Evolutionary conservation across 495 filamentous ascomycete genomes (phyloP).

Genomic region (Penicillium turbatum): DNA sequence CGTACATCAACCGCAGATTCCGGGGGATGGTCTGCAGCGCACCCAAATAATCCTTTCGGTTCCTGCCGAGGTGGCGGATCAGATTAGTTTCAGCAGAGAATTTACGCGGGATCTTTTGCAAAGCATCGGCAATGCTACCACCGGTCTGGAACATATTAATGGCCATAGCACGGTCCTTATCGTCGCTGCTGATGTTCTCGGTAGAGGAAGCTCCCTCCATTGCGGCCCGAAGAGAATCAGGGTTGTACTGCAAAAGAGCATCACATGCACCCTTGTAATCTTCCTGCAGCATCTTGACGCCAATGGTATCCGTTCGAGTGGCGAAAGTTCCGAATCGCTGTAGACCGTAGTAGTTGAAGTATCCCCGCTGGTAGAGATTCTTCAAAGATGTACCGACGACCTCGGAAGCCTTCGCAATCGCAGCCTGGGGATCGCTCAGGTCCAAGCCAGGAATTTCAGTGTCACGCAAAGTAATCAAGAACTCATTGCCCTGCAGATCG

Average conservation of each 20-base stretch:
- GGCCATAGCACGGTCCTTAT: constrained; percentile 68
- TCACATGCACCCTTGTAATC: constrained; percentile 76
- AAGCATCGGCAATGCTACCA: constrained; percentile 49
- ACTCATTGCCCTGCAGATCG: constrained; percentile 83
- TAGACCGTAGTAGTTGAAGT: constrained; percentile 94
- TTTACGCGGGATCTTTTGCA: constrained; percentile 67
- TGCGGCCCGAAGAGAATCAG: constrained; percentile 47
- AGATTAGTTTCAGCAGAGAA: constrained; percentile 75
- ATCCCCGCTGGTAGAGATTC: constrained; percentile 61
- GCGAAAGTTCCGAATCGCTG: constrained; percentile 88
- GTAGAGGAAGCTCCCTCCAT: constrained; percentile 33
- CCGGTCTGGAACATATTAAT: constrained; percentile 62
- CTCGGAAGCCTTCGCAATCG: constrained; percentile 40
- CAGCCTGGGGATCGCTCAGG: constrained; percentile 34
- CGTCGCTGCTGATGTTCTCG: constrained; percentile 59
- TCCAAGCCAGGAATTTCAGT: constrained; percentile 58
- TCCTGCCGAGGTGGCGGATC: constrained; percentile 63
- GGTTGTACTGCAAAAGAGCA: constrained; percentile 62
- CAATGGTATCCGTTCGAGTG: constrained; percentile 75
- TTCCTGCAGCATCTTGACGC: constrained; percentile 74
- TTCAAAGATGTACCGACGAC: constrained; percentile 54
- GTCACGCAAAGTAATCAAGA: constrained; percentile 82
- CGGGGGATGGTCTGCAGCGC: constrained; percentile 72
- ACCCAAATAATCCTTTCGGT: constrained; percentile 63
- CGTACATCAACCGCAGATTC: constrained; percentile 84